A percentile compares a stretch with the other conserved stretches of the same genome.
Conservation (phyloP, 139 green algal genomes). For the Chlorella vulgaris region DNA sequence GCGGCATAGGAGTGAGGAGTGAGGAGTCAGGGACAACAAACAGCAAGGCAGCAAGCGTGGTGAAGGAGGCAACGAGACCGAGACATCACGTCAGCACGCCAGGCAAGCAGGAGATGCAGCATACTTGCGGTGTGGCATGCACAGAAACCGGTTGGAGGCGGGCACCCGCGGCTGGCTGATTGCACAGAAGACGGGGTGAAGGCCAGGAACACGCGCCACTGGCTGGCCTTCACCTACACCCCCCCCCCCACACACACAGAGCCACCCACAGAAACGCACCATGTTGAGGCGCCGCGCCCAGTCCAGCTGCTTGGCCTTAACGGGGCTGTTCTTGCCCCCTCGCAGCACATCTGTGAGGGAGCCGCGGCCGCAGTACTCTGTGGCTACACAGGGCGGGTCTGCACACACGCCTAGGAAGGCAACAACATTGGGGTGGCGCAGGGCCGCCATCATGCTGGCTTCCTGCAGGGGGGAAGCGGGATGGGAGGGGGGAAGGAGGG, state of each 20-base stretch:
- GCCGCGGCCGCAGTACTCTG: slow-evolving; percentile 68
- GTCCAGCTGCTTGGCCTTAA: slow-evolving; percentile 49
- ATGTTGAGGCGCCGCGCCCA: slow-evolving; percentile 62
- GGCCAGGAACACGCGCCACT: too few relatives aligned
- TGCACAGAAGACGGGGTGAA: too few relatives aligned
- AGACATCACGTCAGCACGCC: too few relatives aligned
- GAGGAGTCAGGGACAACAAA: too few relatives aligned
- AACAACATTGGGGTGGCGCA: slow-evolving; percentile 66
- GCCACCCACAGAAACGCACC: slow-evolving; percentile 23
- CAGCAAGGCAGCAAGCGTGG: too few relatives aligned
- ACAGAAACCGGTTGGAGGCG: too few relatives aligned
- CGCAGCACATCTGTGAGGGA: slow-evolving; percentile 67
- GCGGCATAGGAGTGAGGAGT: background rate
- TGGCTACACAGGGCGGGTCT: slow-evolving; percentile 35
- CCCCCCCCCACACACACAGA: background rate
- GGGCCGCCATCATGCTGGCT: slow-evolving; percentile 6
- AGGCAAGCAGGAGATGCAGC: too few relatives aligned
- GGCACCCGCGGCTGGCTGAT: too few relatives aligned
- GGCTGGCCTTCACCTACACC: too few relatives aligned
- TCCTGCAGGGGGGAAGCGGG: too few relatives aligned
- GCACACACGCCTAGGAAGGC: slow-evolving; percentile 67
- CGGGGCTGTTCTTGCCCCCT: slow-evolving; percentile 30
- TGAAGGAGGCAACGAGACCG: too few relatives aligned
- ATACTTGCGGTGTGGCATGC: too few relatives aligned
- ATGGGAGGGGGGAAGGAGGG: background rate